Base-by-base conservation (phyloP, 768 basidiomycete species). In the Lactifluus echinatus region DNA sequence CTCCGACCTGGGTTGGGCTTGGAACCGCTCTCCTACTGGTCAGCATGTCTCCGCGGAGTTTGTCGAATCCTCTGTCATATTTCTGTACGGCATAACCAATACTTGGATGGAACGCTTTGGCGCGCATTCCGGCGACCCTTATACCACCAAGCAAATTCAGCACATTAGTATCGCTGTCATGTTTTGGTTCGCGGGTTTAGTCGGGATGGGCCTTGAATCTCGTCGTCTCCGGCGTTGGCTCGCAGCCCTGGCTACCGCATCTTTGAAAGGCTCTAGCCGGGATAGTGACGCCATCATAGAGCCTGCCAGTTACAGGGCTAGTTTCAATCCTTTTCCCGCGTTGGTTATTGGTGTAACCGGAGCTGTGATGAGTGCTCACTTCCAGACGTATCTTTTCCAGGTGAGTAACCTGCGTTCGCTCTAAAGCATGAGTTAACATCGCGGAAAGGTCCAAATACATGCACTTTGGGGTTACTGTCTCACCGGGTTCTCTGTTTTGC, bases 81-180 rank as follows among this genome's bases (percentile, higher is more conserved):
- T 94, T 72, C 33, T 83, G 0, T 98, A 97, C 67, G 94, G 94
- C 8, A 75, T 81, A 33, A 87, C 91, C 42, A 95, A 98, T 68
- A 92, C 88, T 15, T 98, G 92, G 91, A 92, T 97, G 89, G 95
- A 98, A 71, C 81, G 95, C 40, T 89, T 95, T 63, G 94, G 93
- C 3, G 89, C 85, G 1, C 71, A 78, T 15, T 72, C 87, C 0
- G 90, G 89, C 14, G 85, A 86, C 66, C 89, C 93, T 14, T 95
- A 79, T 72, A 88, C 89, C 1, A 87, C 92, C 24, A 95, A 93
- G 70, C 82, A 96, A 67, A 81, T 96, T 15, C 92, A 98, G 66
- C 95, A 97, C 65, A 94, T 95, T 53, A 81, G 86, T 54, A 96
- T 98, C 62, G 94, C 94, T 65, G 89, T 85, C 61, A 93, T 93